These are phyloP conservation scores for Pedinophyceae sp. DNA, from an alignment of 139 green algal species.

Conservation along the genomic window DNA sequence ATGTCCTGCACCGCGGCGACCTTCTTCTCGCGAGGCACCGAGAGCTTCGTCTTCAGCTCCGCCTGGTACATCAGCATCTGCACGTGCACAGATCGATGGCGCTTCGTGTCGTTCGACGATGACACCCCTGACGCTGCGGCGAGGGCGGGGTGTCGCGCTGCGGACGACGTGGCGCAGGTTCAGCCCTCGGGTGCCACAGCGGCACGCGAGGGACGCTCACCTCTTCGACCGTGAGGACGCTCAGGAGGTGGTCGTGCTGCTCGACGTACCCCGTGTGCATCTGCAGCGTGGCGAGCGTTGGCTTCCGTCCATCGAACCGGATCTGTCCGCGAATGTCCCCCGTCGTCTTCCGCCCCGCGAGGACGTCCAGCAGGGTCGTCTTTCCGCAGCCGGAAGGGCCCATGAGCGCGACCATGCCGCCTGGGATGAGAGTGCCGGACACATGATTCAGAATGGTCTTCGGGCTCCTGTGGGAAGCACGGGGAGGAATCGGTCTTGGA, in stretches of 20 bases:
- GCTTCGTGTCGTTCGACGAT: background rate
- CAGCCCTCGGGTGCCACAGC: background rate
- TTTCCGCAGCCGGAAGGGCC: conserved; percentile 31
- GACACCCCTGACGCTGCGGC: no score
- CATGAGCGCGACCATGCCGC: conserved; percentile 10
- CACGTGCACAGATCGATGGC: background rate
- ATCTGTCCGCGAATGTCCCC: conserved; percentile 3
- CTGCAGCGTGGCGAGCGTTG: background rate
- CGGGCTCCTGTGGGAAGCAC: no score
- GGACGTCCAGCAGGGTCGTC: conserved; percentile 52
- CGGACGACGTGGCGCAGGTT: background rate
- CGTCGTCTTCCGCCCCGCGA: conserved; percentile 29
- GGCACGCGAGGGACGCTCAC: background rate
- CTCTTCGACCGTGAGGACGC: conserved; percentile 20
- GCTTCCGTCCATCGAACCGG: conserved; percentile 6
- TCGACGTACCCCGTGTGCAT: background rate
- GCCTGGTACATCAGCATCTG: conserved; percentile 22
- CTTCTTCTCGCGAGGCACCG: conserved; percentile 36
- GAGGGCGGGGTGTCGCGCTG: no score
- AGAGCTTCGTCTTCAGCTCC: conserved; percentile 24
- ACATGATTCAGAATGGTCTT: no score
- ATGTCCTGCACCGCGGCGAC: background rate
- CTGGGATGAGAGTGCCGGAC: no score
- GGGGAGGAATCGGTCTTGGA: no score
- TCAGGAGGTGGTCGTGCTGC: conserved; percentile 7